Evolutionary conservation across 2,329 filamentous ascomycete species (phyloP), one percentile per base, ranked within the genome.

Genomic region (Hypoxylon sp.): DNA sequence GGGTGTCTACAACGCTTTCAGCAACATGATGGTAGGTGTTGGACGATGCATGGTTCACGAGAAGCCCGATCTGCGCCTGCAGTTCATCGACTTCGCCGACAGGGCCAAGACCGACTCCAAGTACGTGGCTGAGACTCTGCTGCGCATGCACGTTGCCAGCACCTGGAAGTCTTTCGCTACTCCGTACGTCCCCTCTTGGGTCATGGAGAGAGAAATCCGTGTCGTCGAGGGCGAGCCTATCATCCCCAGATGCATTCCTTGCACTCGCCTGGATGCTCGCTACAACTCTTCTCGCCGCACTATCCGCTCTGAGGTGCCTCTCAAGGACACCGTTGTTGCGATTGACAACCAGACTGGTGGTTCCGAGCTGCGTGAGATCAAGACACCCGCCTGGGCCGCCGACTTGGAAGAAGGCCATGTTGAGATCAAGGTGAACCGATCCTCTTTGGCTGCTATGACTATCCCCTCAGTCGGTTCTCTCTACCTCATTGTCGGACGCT

Each of bases 11-110:
- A 61, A 71, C 48, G 66, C 69, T 13, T 64, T 62, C 37, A 64
- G 61, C 51, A 69, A 69, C 42, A 69, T 69, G 60, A 67, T 68
- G 60, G 60, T 68, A 6, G 67, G 59, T 30, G 60, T 72, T 8
- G 64, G 59, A 7, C 61, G 69, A 31, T 69, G 62, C 33, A 61
- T 71, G 22, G 60, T 68, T 8, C 55, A 61, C 46, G 69, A 69
- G 56, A 66, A 67, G 50, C 55, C 66, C 6, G 56, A 56, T 40
- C 40, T 71, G 4, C 55, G 59, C 44, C 20, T 71, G 14, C 69
- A 69, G 46, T 55, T 63, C 33, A 50, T 71, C 30, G 64, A 66
- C 51, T 66, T 62, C 20, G 50, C 64, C 20, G 56, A 61, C 33
- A 61, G 54, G 30, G 46, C 62, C 30, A 54, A 40, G 61, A 35